phyloP scores from a whole-genome alignment of 1,284 basidiomycete genomes.

The Uromyces viciae-fabae region DNA sequence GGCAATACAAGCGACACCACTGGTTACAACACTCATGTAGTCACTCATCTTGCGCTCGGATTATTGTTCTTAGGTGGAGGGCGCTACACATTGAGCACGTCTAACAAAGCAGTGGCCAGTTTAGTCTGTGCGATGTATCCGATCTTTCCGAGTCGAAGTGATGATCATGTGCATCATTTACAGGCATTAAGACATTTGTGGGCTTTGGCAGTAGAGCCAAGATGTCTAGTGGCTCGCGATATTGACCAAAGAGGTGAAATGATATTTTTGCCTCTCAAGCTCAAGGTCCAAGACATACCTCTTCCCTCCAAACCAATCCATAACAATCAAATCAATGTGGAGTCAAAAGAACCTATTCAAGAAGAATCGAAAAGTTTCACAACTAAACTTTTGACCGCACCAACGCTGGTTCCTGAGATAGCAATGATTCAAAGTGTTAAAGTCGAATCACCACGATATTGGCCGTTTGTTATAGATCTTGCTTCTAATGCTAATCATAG shows the following conservation, averaged over 20 bases:
- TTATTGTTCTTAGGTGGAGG: conserved; percentile 91
- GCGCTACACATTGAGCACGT: conserved; percentile 84
- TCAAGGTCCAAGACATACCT: conserved; percentile 64
- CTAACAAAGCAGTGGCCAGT: conserved; percentile 82
- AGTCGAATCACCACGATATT: conserved; percentile 87
- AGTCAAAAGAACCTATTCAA: conserved; percentile 13
- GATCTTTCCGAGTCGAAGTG: conserved; percentile 70
- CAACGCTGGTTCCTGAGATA: conserved; percentile 83
- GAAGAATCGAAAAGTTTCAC: conserved; percentile 13
- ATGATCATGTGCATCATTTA: conserved; percentile 84
- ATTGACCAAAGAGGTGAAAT: conserved; percentile 77
- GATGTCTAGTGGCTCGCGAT: conserved; percentile 83
- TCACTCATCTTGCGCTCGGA: conserved; percentile 85
- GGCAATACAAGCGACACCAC: conserved; percentile 76
- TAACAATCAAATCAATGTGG: conserved; percentile 8
- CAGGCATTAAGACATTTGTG: conserved; percentile 93
- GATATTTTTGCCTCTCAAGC: conserved; percentile 83
- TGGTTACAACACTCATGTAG: conserved; percentile 84
- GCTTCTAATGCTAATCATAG: conserved; percentile 65
- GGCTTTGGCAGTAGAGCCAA: conserved; percentile 88
- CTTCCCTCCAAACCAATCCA: conserved; percentile 53
- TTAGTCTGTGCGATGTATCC: conserved; percentile 89
- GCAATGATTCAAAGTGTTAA: conserved; percentile 72
- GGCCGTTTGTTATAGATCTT: conserved; percentile 80
- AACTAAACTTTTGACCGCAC: conserved; percentile 73